phyloP scores from a whole-genome alignment of 2,329 filamentous ascomycete species.

The Diaporthe capsici region DNA sequence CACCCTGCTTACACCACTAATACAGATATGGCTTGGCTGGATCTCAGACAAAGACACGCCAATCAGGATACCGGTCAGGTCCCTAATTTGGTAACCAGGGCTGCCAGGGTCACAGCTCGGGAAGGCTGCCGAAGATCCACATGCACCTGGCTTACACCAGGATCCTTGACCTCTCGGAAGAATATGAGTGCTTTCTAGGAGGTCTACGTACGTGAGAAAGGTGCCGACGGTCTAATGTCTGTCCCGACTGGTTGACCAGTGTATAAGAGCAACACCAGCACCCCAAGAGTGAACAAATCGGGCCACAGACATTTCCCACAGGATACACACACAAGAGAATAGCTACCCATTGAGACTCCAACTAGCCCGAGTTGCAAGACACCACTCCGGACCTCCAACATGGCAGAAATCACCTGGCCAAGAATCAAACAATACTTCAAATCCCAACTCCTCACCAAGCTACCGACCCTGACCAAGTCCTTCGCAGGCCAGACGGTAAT shows the following conservation, averaged over 20 bases:
- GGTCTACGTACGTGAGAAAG: neutral
- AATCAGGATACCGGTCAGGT: neutral
- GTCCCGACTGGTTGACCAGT: neutral
- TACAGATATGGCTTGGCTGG: constrained; percentile 11
- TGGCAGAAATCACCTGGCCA: constrained; percentile 7
- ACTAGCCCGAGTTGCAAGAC: neutral
- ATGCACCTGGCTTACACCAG: constrained; percentile 19
- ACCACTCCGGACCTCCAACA: neutral
- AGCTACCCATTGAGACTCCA: neutral
- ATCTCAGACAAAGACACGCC: neutral
- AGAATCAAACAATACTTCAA: constrained; percentile 4
- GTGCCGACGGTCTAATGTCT: neutral
- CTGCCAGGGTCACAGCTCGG: neutral
- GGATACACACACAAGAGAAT: neutral
- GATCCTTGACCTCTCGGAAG: neutral
- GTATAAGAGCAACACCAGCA: neutral
- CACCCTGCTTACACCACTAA: constrained; percentile 39
- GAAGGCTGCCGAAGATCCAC: neutral
- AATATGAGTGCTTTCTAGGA: neutral
- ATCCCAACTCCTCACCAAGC: neutral
- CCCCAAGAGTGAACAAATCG: neutral
- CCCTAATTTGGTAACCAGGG: neutral
- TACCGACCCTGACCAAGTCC: neutral
- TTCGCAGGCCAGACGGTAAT: constrained; percentile 50
- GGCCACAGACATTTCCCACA: too few species aligned